Base-by-base conservation (phyloP, 1,139 yeast species). In the Candida sanyaensis region DNA sequence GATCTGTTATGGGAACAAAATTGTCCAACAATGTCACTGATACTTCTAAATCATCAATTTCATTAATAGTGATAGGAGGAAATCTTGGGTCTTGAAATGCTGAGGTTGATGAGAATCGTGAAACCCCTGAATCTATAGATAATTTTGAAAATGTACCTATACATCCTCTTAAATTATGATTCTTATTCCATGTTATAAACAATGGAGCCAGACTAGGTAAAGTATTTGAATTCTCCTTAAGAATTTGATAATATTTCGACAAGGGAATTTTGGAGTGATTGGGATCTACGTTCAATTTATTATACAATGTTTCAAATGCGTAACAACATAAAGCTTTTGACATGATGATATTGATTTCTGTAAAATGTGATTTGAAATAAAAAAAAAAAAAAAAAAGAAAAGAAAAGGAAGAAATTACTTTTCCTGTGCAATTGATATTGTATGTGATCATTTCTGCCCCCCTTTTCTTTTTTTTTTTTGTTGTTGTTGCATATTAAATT, bases 131-230 rank as follows among this genome's bases (percentile, higher is more conserved):
- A 27, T 77, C 83, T 8, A 88, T 59, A 3, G 64, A 62, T 41
- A 67, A 57, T 12, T 66, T 59, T 34, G 68, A 65, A 62, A 93
- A 92, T 0, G 97, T 92, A 1, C 99, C 99, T 48, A 93, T 93
- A 61, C 99, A 93, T 0, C 99, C 99, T 45, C 98, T 74, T 43
- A 93, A 71, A 13, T 73, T 69, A 47, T 75, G 65, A 42, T 69
- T 57, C 42, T 77, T 80, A 61, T 86, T 83, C 96, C 97, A 93
- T 0, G 98, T 92, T 31, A 93, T 86, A 67, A 93, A 93, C 33
- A 93, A 66, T 1, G 81, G 80, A 1, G 79, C 75, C n/a, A 57
- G 51, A 2, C 49, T 13, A 0, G 97, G 96, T 41, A 73, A 67
- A 7, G 61, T 54, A 5, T 56, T 61, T 5, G 55, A 17, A 1